Evolutionary conservation across 768 basidiomycete genomes (phyloP).

Genomic region (Megacollybia marginata): DNA sequence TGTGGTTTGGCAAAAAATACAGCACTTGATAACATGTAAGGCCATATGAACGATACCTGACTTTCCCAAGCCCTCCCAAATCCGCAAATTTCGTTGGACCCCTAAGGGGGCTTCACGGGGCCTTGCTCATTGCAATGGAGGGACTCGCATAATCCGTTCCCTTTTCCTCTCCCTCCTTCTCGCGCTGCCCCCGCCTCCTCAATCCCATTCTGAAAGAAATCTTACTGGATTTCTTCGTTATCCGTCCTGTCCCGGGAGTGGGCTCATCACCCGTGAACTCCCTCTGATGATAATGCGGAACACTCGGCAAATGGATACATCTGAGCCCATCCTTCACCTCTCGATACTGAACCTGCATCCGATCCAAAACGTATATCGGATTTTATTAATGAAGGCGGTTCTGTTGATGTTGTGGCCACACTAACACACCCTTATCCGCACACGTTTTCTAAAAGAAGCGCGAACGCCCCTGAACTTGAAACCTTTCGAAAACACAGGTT

Average conservation of each 20-base stretch:
- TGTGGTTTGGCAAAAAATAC: no score
- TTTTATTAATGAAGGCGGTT: constrained; percentile 72
- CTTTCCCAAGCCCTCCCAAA: no score
- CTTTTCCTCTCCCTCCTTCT: constrained; percentile 32
- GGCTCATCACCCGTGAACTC: no score
- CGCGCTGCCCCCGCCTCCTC: constrained; percentile 17
- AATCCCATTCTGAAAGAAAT: constrained; percentile 62
- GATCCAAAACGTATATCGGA: constrained; percentile 78
- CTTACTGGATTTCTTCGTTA: constrained; percentile 62
- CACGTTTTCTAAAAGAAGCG: background rate
- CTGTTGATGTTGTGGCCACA: constrained; percentile 93
- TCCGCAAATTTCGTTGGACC: no score
- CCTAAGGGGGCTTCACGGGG: no score
- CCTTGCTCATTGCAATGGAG: constrained; percentile 19
- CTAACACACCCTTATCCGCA: constrained; percentile 26
- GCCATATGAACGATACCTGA: no score
- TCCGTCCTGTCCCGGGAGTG: no score
- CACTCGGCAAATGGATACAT: constrained; percentile 89
- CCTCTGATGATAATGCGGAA: constrained; percentile 16
- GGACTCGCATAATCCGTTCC: constrained; percentile 24
- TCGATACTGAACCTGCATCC: constrained; percentile 64
- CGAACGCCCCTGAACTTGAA: constrained; percentile 78
- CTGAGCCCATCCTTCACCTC: constrained; percentile 89
- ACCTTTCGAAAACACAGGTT: constrained; percentile 93
- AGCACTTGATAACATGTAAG: no score